Conservation (phyloP, 140 eudicot species). For the Oenanthe javanica region DNA sequence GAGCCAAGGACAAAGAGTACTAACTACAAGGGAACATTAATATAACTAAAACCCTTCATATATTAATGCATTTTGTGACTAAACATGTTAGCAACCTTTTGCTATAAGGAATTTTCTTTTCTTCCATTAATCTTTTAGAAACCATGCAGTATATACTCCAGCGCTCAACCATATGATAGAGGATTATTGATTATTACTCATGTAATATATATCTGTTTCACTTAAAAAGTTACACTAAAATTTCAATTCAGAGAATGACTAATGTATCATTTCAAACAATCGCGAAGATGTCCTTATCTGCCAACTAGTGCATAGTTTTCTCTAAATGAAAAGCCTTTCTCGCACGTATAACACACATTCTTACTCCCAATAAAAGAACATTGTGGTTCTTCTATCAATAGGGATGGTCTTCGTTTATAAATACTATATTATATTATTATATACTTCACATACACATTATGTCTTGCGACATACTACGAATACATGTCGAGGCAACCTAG, state of each 20-base stretch:
- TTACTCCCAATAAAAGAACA: not conserved
- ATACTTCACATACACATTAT: not conserved
- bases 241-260: not conserved
- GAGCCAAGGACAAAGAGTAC: not conserved
- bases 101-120: not conserved
- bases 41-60: conserved; percentile 10
- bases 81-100: not conserved
- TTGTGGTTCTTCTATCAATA: not conserved
- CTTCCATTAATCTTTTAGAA: not conserved
- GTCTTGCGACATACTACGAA: not conserved
- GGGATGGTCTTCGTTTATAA: not conserved
- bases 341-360: not conserved
- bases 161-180: not conserved
- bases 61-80: not conserved
- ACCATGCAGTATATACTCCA: not conserved
- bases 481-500: not conserved
- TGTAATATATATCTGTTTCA: not conserved
- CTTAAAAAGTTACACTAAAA: not conserved
- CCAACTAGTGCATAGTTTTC: not conserved
- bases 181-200: not conserved
- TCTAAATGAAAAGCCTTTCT: not conserved
- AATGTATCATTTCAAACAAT: not conserved
- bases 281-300: no score
- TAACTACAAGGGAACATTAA: not conserved
- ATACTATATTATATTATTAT: not conserved